Conservation (phyloP, 805 yeast genomes). For the Zygosaccharomyces bailii region DNA sequence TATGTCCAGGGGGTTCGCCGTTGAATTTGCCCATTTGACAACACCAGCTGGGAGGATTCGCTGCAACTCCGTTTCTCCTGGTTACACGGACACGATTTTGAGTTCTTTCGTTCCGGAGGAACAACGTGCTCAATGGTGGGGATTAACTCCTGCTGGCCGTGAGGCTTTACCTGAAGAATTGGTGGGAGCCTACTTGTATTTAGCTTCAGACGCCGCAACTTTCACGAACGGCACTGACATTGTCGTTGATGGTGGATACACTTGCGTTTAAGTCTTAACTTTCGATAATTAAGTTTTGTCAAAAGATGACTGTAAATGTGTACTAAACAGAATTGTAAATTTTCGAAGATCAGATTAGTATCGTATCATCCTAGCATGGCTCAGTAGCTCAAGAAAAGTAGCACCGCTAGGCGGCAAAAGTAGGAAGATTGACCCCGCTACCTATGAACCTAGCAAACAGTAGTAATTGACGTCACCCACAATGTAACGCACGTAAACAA, state of each 20-base stretch:
- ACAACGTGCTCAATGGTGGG: slow-evolving; percentile 49
- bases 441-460: too few relatives aligned
- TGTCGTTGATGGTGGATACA: slow-evolving; percentile 68
- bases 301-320: too few relatives aligned
- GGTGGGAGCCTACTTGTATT: slow-evolving; percentile 73
- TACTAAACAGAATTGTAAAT: too few relatives aligned
- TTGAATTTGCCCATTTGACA: slow-evolving; percentile 59
- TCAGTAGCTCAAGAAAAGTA: too few relatives aligned
- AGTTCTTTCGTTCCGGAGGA: slow-evolving; percentile 48
- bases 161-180: slow-evolving; percentile 71
- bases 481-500: too few relatives aligned
- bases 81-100: slow-evolving; percentile 73
- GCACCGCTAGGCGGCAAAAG: too few relatives aligned
- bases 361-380: too few relatives aligned
- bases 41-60: slow-evolving; percentile 37
- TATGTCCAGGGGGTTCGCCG: slow-evolving; percentile 71
- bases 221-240: slow-evolving; percentile 78
- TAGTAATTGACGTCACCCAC: too few relatives aligned
- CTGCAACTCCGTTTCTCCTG: slow-evolving; percentile 78
- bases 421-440: too few relatives aligned
- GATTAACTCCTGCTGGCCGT: slow-evolving; percentile 63
- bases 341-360: too few relatives aligned
- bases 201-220: slow-evolving; percentile 79
- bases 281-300: slow-evolving; percentile 37
- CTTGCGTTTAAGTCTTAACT: slow-evolving; percentile 34